Evolutionary conservation across 1,139 yeast genomes (phyloP).

Genomic region (Protomyces macrosporus): DNA sequence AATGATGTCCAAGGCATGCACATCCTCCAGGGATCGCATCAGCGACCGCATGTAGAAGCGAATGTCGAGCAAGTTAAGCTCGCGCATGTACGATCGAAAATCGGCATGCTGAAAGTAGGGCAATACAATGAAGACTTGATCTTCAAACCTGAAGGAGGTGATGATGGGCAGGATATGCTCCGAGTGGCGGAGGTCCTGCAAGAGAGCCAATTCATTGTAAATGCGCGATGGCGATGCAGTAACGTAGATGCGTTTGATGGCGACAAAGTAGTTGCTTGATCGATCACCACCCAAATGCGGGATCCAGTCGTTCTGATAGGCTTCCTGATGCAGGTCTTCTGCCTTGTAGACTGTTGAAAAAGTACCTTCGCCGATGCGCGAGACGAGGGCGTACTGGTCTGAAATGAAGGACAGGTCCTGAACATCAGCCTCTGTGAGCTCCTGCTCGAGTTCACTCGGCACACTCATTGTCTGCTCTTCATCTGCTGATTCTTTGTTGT

Average conservation of each 20-base stretch:
- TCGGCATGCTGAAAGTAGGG: constrained; percentile 92
- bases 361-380: constrained; percentile 88
- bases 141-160: constrained; percentile 80
- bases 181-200: constrained; percentile 63
- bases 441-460: background rate
- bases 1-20: constrained; percentile 69
- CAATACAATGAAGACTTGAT: constrained; percentile 85
- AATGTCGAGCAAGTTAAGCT: constrained; percentile 71
- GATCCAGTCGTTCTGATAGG: constrained; percentile 33
- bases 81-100: constrained; percentile 72
- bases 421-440: background rate
- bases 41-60: constrained; percentile 75
- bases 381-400: constrained; percentile 57
- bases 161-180: constrained; percentile 78
- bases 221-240: constrained; percentile 92
- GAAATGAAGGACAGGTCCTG: background rate
- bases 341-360: constrained; percentile 90
- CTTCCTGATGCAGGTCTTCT: constrained; percentile 47
- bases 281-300: constrained; percentile 5
- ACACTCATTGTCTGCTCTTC: background rate
- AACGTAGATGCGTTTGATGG: constrained; percentile 86
- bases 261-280: constrained; percentile 54
- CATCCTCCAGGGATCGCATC: constrained; percentile 66
- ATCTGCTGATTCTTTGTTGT: background rate
- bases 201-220: constrained; percentile 72